These are phyloP conservation scores for Panicum hallii DNA, from an alignment of 202 grass and related monocot genomes.

Conservation along the genomic window DNA sequence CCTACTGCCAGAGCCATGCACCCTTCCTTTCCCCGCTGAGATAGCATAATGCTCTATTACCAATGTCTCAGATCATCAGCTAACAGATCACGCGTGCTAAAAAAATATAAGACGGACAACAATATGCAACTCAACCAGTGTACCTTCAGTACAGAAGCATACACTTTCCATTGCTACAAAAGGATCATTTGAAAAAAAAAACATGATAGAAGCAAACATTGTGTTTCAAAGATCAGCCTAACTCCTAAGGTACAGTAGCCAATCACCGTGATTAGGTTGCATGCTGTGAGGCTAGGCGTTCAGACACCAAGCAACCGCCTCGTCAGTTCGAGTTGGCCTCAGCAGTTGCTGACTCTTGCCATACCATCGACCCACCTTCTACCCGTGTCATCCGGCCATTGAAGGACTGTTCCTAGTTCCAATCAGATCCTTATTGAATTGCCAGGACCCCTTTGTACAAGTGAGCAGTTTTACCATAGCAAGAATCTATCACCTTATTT, in stretches of 20 bases:
- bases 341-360: not conserved
- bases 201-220: not conserved
- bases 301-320: not conserved
- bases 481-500: not conserved
- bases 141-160: conserved; percentile 7
- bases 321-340: not conserved
- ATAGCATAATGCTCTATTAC: not conserved
- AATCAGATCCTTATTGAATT: not conserved
- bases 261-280: not conserved
- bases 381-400: not conserved
- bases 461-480: not conserved
- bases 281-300: not conserved
- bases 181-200: not conserved
- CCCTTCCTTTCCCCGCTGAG: not conserved
- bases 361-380: not conserved
- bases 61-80: not conserved
- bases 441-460: not conserved
- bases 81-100: not conserved
- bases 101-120: not conserved
- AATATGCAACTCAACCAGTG: not conserved
- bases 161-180: not conserved
- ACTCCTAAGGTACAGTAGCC: not conserved
- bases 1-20: conserved; percentile 2
- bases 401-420: not conserved
- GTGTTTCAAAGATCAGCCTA: not conserved